phyloP scores from a whole-genome alignment of 2,329 filamentous ascomycete genomes.

The Leptosphaerulina australis region DNA sequence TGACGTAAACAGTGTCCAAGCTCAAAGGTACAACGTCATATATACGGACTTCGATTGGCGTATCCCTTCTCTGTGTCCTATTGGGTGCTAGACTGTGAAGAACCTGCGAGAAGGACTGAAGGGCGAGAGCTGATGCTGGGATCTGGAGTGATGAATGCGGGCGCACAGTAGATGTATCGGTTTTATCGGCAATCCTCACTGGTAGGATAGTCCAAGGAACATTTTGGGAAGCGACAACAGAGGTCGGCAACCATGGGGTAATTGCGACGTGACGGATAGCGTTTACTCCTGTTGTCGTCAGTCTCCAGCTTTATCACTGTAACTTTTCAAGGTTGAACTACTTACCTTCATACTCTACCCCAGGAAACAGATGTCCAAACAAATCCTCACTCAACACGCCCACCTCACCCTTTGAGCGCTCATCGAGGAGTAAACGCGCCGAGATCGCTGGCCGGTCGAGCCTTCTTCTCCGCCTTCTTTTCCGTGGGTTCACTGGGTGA shows the following conservation, averaged over 20 bases:
- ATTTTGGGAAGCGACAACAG: conserved; percentile 59
- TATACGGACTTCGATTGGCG: conserved; percentile 81
- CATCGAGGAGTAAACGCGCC: conserved; percentile 82
- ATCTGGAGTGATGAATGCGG: conserved; percentile 81
- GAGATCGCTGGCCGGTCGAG: conserved; percentile 74
- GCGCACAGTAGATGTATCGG: conserved; percentile 44
- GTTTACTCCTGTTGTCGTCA: conserved; percentile 10
- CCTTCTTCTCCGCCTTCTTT: conserved; percentile 60
- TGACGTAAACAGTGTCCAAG: conserved; percentile 86
- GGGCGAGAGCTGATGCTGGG: conserved; percentile 71
- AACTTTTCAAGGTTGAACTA: background rate
- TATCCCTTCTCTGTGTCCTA: conserved; percentile 74
- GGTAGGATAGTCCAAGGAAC: conserved; percentile 86
- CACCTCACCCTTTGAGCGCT: conserved; percentile 81
- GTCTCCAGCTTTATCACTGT: background rate
- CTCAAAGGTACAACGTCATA: conserved; percentile 80
- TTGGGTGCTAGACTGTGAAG: conserved; percentile 77
- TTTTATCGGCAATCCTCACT: conserved; percentile 57
- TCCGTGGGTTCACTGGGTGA: conserved; percentile 48
- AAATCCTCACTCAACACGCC: conserved; percentile 88
- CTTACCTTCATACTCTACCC: conserved; percentile 31
- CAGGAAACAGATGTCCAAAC: conserved; percentile 78
- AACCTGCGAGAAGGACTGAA: conserved; percentile 78
- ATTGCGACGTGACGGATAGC: conserved; percentile 68
- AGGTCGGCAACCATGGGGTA: conserved; percentile 71